Evolutionary conservation across 352 stramenopile species (phyloP), one percentile per base, ranked within the genome.

Genomic region (Saprolegnia parasitica): DNA sequence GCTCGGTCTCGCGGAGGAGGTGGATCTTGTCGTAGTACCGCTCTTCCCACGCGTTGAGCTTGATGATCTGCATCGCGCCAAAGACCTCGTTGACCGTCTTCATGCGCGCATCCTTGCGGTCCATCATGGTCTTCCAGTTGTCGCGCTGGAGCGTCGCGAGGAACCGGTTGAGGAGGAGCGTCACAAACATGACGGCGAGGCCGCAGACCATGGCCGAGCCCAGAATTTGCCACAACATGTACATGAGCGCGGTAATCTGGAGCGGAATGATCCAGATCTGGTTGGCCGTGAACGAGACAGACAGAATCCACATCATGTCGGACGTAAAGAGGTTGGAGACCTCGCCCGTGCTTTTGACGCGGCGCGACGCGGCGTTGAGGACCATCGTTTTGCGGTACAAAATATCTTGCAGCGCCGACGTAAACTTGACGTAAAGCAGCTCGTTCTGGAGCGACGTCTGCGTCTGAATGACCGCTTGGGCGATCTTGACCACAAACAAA

Each of bases 11-110:
- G 23, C 72, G 74, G 87, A 98, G 37, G 1, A 9, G 18, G 0
- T 20, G 6, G n/a, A 81, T 68, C 21, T 65, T 66, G 20, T 78
- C 58, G 1, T 67, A 50, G 42, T 90, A 88, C 20, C 73, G 76
- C 20, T 76, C 68, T 74, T 99, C 96, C 95, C 95, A 99, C 0
- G 91, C 92, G 65, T 98, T 97, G 3, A 98, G 74, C 71, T 99
- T 99, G 71, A 99, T 92, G 42, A 98, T 83, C 75, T 98, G 91
- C 68, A 98, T 98, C 13, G 86, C 83, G 18, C 81, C 73, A 46
- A 98, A 78, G 0, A 96, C 81, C 73, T 98, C 95, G 62, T 90
- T 96, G 37, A 95, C 86, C 0, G 88, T 49, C 68, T 97, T 95
- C 54, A 98, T 85, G 10, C 96, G 84, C 15, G 73, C 68, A 73